Evolutionary conservation across 208 protist genomes (phyloP).

Genomic region (Crithidia mellificae): DNA sequence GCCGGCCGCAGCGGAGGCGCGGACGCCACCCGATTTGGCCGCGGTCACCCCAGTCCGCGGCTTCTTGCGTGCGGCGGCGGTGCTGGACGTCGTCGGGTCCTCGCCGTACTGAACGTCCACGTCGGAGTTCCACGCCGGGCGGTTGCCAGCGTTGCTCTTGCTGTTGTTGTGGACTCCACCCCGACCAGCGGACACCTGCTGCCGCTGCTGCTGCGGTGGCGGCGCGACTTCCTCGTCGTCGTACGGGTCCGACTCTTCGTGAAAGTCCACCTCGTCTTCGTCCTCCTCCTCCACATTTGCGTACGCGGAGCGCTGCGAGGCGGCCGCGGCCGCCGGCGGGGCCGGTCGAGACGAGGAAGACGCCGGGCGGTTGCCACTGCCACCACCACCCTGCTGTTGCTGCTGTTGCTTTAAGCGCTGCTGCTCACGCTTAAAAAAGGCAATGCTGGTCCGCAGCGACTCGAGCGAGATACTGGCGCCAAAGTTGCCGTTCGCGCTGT

Average conservation of each 20-base stretch:
- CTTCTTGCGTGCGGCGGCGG: conserved; percentile 33
- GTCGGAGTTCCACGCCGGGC: conserved; percentile 72
- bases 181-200: too few species aligned
- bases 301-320: not conserved
- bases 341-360: conserved; percentile 6
- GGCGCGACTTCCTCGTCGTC: conserved; percentile 11
- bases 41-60: conserved; percentile 9
- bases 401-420: conserved; percentile 38
- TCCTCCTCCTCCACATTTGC: too few species aligned
- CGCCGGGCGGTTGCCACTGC: too few species aligned
- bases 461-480: conserved; percentile 67
- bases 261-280: conserved; percentile 21
- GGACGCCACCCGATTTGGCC: conserved; percentile 11
- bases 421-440: conserved; percentile 71
- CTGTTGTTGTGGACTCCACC: too few species aligned
- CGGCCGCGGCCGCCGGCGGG: too few species aligned
- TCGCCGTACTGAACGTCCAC: conserved; percentile 37
- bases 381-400: conserved; percentile 14
- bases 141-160: too few species aligned
- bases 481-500: conserved; percentile 24
- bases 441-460: conserved; percentile 75
- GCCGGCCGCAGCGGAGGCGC: not conserved
- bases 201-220: too few species aligned
- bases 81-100: conserved; percentile 5
- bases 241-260: conserved; percentile 6